Evolutionary conservation across 129 eudicot species (phyloP).

Genomic region (Escallonia herrerae): DNA sequence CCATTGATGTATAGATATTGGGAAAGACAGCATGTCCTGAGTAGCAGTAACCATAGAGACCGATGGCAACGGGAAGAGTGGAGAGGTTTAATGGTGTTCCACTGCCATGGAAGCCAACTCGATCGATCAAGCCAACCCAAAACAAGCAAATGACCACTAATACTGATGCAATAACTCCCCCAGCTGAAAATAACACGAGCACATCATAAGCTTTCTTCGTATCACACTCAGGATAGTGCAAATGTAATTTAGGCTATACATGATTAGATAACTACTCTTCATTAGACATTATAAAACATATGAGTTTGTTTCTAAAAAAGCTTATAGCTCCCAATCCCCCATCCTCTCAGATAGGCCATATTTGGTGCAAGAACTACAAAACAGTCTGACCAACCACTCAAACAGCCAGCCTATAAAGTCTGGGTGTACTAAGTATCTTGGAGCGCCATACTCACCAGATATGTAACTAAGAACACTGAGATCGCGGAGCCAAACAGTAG

Average conservation of each 20-base stretch:
- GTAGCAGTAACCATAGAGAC: constrained; percentile 89
- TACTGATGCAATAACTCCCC: constrained; percentile 89
- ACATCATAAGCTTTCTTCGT: neutral
- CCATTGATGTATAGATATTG: constrained; percentile 88
- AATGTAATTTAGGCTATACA: no score
- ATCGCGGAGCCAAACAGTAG: constrained; percentile 73
- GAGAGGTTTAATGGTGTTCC: constrained; percentile 60
- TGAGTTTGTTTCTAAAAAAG: no score
- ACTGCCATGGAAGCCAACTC: constrained; percentile 43
- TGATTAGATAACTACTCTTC: no score
- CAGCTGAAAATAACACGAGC: constrained; percentile 45
- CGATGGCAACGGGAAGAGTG: constrained; percentile 89
- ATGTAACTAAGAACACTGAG: constrained; percentile 83
- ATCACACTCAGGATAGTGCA: neutral
- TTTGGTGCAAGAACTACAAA: no score
- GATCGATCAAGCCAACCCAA: constrained; percentile 83
- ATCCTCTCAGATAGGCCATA: no score
- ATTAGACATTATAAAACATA: no score
- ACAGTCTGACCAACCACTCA: no score
- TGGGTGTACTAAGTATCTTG: neutral
- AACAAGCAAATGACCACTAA: constrained; percentile 68
- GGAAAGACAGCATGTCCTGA: constrained; percentile 97
- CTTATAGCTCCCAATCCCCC: no score
- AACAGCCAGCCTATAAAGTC: no score
- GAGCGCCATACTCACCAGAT: constrained; percentile 48